Percentiles rank a stretch among this genome's conserved stretches.
These are phyloP conservation scores for Ophiostoma ulmi DNA, from an alignment of 2,329 filamentous ascomycete species.

Conservation along the genomic window DNA sequence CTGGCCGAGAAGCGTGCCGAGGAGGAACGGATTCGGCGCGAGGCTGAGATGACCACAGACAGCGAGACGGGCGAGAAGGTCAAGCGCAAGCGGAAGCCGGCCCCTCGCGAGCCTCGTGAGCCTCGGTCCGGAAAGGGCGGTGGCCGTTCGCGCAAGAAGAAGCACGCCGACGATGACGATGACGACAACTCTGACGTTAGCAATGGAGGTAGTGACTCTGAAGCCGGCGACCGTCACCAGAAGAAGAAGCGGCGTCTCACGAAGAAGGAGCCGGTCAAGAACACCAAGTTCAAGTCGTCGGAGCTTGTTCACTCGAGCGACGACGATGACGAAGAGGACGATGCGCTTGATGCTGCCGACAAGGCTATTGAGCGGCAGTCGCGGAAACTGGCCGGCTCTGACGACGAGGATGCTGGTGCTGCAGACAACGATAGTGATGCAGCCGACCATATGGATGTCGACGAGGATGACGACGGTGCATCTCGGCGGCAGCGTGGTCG, in stretches of 20 bases:
- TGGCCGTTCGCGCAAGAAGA: slow-evolving; percentile 41
- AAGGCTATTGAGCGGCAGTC: slow-evolving; percentile 38
- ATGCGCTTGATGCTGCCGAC: slow-evolving; percentile 30
- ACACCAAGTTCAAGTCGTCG: slow-evolving; percentile 74
- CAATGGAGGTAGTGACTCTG: slow-evolving; percentile 34
- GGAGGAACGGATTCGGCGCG: slow-evolving; percentile 62
- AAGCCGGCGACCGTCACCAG: slow-evolving; percentile 47
- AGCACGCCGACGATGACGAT: slow-evolving; percentile 35
- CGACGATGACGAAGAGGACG: slow-evolving; percentile 31
- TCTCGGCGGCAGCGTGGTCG: slow-evolving; percentile 18
- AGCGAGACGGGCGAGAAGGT: slow-evolving; percentile 75
- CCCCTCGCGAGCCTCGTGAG: slow-evolving; percentile 35
- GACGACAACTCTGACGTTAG: slow-evolving; percentile 29
- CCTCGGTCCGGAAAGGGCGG: slow-evolving; percentile 31
- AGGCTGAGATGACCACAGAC: slow-evolving; percentile 77
- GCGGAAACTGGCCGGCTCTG: slow-evolving; percentile 27
- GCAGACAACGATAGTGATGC: slow-evolving; percentile 32
- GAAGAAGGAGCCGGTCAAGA: slow-evolving; percentile 42
- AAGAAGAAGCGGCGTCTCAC: slow-evolving; percentile 58
- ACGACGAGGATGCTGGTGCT: slow-evolving; percentile 35
- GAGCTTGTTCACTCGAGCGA: slow-evolving; percentile 79
- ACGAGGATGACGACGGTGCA: slow-evolving; percentile 33
- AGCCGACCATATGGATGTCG: slow-evolving; percentile 45
- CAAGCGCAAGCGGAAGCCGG: slow-evolving; percentile 66
- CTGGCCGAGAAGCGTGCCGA: slow-evolving; percentile 66